Evolutionary conservation across 2,329 filamentous ascomycete species (phyloP).

Genomic region (Hymenoscyphus infarciens): DNA sequence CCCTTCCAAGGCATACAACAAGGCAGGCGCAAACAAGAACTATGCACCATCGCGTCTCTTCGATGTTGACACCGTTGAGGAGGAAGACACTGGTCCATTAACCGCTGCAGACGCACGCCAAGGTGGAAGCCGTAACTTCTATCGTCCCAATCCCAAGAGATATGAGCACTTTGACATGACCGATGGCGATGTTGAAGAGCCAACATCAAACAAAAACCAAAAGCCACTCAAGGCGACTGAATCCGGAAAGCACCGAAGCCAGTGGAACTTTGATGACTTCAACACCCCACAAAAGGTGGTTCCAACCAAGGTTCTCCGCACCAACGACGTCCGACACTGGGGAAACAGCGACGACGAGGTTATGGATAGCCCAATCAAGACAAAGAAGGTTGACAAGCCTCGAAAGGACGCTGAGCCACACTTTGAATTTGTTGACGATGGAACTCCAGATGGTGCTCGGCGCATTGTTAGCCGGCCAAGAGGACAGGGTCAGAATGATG

Average conservation of each 20-base stretch:
- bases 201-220: slow-evolving; percentile 35
- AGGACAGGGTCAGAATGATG: slow-evolving; percentile 61
- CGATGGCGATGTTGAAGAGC: slow-evolving; percentile 51
- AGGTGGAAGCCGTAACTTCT: slow-evolving; percentile 32
- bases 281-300: slow-evolving; percentile 72
- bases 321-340: slow-evolving; percentile 74
- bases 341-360: slow-evolving; percentile 65
- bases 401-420: slow-evolving; percentile 79
- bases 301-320: slow-evolving; percentile 56
- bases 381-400: slow-evolving; percentile 58
- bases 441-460: slow-evolving; percentile 51
- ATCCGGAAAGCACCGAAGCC: slow-evolving; percentile 63
- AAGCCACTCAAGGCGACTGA: slow-evolving; percentile 34
- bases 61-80: slow-evolving; percentile 55
- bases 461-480: slow-evolving; percentile 46
- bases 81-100: slow-evolving; percentile 40
- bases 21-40: slow-evolving; percentile 57
- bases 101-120: slow-evolving; percentile 38
- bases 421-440: slow-evolving; percentile 80
- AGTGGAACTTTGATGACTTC: slow-evolving; percentile 90
- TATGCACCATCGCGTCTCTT: slow-evolving; percentile 62
- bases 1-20: slow-evolving; percentile 41
- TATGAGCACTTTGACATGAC: slow-evolving; percentile 84
- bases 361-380: slow-evolving; percentile 54
- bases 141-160: slow-evolving; percentile 68